Conservation (phyloP, 176 grass and related monocot genomes). For the Poa annua region DNA sequence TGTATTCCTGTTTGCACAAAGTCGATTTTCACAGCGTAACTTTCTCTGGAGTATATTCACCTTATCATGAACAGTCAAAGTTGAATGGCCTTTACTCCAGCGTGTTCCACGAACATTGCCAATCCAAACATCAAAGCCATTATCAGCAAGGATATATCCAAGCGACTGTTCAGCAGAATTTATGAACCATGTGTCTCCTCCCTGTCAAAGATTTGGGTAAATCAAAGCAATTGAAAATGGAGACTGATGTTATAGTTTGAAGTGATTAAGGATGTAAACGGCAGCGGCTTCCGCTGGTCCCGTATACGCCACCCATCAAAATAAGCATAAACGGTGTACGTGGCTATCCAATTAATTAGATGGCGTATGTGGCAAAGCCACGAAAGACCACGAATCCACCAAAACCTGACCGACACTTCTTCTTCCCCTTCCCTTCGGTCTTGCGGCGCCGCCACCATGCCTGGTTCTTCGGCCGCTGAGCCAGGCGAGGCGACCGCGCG, state of each 20-base stretch:
- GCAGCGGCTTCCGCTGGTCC: too few relatives aligned
- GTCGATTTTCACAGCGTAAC: background rate
- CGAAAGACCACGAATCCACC: too few relatives aligned
- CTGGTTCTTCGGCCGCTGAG: too few relatives aligned
- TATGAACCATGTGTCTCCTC: constrained; percentile 91
- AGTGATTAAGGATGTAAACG: background rate
- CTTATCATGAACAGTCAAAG: constrained; percentile 84
- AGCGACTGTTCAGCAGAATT: constrained; percentile 78
- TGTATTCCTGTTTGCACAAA: background rate
- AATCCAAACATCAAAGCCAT: constrained; percentile 97
- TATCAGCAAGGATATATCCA: constrained; percentile 94
- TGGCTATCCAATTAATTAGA: too few relatives aligned
- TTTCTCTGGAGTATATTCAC: constrained; percentile 40
- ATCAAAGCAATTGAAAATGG: constrained; percentile 15
- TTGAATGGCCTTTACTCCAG: constrained; percentile 80
- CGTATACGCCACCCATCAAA: too few relatives aligned
- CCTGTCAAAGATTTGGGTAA: constrained; percentile 52
- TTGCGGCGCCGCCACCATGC: too few relatives aligned
- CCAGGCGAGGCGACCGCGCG: too few relatives aligned
- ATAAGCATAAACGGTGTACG: too few relatives aligned
- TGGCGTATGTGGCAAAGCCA: too few relatives aligned
- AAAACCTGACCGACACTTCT: too few relatives aligned
- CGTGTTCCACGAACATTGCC: constrained; percentile 86
- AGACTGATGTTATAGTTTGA: constrained; percentile 11
- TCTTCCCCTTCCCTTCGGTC: too few relatives aligned